Evolutionary conservation across 495 filamentous ascomycete species (phyloP), one percentile per base, ranked within the genome.

Genomic region (Penicillium goetzii): DNA sequence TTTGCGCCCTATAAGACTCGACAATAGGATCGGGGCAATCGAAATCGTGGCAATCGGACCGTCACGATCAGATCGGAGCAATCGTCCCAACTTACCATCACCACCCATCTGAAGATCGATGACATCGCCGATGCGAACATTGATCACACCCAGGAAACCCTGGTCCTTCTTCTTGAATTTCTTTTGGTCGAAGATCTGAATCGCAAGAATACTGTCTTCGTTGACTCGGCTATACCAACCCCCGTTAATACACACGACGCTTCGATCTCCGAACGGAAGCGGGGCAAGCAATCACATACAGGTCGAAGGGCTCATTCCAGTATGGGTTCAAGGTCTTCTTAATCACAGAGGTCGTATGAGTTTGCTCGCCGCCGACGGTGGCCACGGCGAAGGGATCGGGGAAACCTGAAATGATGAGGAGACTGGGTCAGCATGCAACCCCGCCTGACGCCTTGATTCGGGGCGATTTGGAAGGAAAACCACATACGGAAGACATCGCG

Each of bases 121-220:
- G 40, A 93, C 90, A 82, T 92, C 90, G 60, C 95, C 96, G 59
- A 98, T 89, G 56, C 92, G 90, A 61, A 98, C 89, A 74, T 99
- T 99, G 67, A 99, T 97, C 40, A 99, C 95, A 40, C 95, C 95
- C 23, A 99, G 85, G 69, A 99, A 99, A 2, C 95, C 95, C 74
- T 99, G 95, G 70, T 98, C 95, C 91, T 98, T 99, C 85, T 99
- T 99, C 82, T 99, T 99, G 82, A 98, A 99, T 77, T 99, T 99
- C 83, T 97, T 98, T 76, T 99, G 95, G 74, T 99, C 95, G 71
- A 99, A 99, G 51, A 99, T 97, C 74, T 99, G 95, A 45, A 99
- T 92, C 21, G 94, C 93, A 23, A 99, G 85, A 67, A 98, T 97
- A 72, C 92, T 97, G 67, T 97, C 93, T 71, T 98, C 95, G 53